Evolutionary conservation across 257 asterid genomes (phyloP).

Genomic region (Solanum boliviense): DNA sequence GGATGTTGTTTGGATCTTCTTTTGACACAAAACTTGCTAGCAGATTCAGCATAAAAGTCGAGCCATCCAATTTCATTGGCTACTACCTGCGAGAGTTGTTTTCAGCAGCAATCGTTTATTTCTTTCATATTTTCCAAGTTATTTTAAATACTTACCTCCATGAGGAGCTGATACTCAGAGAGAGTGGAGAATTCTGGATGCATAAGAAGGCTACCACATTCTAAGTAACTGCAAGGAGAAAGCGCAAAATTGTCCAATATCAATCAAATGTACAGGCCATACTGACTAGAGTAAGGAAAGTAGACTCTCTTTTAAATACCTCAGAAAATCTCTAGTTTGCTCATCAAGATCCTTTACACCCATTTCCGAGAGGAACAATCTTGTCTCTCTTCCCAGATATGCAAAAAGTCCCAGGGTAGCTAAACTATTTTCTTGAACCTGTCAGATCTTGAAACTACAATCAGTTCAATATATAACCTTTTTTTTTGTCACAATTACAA

Average conservation of each 20-base stretch:
- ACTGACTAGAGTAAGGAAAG: not conserved
- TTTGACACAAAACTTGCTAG: constrained; percentile 25
- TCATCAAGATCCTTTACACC: constrained; percentile 53
- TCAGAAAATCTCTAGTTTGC: constrained; percentile 45
- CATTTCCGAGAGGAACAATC: constrained; percentile 50
- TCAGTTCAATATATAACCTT: not conserved
- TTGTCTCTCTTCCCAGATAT: constrained; percentile 71
- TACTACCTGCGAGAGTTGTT: constrained; percentile 39
- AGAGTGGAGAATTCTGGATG: constrained; percentile 55
- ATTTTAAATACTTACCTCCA: constrained; percentile 49
- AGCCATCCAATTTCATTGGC: constrained; percentile 77
- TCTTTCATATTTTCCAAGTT: not conserved
- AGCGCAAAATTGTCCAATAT: not conserved
- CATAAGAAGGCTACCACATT: constrained; percentile 52
- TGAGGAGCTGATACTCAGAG: constrained; percentile 60
- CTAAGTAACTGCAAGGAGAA: constrained; percentile 51
- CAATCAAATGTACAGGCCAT: not conserved
- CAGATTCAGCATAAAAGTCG: constrained; percentile 49
- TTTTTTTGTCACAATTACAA: not conserved
- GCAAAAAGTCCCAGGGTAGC: constrained; percentile 64
- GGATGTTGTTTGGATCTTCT: constrained; percentile 43
- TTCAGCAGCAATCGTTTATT: not conserved
- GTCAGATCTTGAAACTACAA: constrained; percentile 8
- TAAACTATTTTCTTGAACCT: constrained; percentile 52
- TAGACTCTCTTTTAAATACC: constrained; percentile 23